Base-by-base conservation (phyloP, 2,329 filamentous ascomycete genomes). In the Dactylella cylindrospora region DNA sequence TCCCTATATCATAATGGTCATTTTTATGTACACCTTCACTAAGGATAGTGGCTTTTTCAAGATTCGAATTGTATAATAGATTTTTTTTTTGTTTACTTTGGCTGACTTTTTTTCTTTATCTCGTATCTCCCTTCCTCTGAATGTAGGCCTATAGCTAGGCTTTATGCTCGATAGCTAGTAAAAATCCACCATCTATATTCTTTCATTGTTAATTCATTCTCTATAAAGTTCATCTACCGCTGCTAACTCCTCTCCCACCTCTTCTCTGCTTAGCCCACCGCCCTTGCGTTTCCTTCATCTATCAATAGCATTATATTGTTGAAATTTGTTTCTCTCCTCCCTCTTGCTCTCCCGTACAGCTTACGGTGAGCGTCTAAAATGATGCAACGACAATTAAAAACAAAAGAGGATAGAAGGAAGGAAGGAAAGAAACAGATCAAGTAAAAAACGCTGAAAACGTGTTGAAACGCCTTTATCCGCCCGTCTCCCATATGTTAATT, bases 381-480 rank as follows among this genome's bases (percentile, higher is more conserved):
- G 45, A 31, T 50, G 45, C 38, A 50, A 50, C 7, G 6, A 38
- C 26, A 15, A 28, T 13, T 12, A 29, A 17, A 31, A 6, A 28
- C 13, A 36, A 47, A 32, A 31, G 25, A 13, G n/a, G n/a, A n/a
- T n/a, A n/a, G n/a, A n/a, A n/a, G n/a, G n/a, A n/a, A n/a, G n/a
- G 28, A 9, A 23, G 15, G 15, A 17, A 29, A 32, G 15, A 29
- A 39, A 40, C 4, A 17, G 22, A 15, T 13, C 33, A 17, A 15
- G 22, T 36, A 47, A 19, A 26, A 53, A 61, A 44, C 47, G 55
- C 41, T 49, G 36, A 60, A 59, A 60, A 61, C 55, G 55, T 61
- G 55, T 61, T 61, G 55, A 61, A 39, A 61, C 55, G 55, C 55
- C 55, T 61, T 61, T 61, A 61, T 47, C 22, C 55, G 46, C 41